phyloP scores from a whole-genome alignment of 2,329 filamentous ascomycete genomes.

The Microdochium paspali region DNA sequence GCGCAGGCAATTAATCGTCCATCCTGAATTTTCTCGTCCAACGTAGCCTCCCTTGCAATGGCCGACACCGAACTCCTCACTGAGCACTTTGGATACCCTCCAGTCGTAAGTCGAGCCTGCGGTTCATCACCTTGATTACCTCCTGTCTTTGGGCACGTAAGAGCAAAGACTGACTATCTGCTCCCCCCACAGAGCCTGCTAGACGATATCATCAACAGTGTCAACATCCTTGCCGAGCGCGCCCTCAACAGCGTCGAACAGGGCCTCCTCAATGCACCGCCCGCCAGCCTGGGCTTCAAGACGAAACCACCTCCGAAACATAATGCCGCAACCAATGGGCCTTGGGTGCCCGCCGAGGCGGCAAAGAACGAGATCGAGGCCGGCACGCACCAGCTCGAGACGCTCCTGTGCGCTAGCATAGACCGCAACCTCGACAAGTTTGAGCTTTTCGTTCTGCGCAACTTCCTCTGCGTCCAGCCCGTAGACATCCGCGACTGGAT shows the following conservation, averaged over 20 bases:
- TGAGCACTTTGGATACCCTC: slow-evolving; percentile 92
- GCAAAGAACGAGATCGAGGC: slow-evolving; percentile 68
- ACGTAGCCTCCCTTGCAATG: slow-evolving; percentile 14
- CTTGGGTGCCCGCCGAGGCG: slow-evolving; percentile 27
- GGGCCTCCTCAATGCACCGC: slow-evolving; percentile 65
- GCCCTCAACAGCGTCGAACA: slow-evolving; percentile 82
- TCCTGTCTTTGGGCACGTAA: slow-evolving; percentile 4
- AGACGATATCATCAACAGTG: slow-evolving; percentile 95
- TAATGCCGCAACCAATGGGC: slow-evolving; percentile 30
- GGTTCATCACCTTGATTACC: slow-evolving; percentile 1
- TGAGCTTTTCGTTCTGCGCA: slow-evolving; percentile 83
- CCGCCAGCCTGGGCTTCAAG: slow-evolving; percentile 73
- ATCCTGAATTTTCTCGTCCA: no score
- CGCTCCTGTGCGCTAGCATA: slow-evolving; percentile 68
- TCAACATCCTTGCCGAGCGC: slow-evolving; percentile 88
- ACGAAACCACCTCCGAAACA: slow-evolving; percentile 21
- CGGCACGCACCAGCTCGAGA: slow-evolving; percentile 78
- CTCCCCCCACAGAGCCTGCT: slow-evolving; percentile 60
- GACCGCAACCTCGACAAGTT: slow-evolving; percentile 81
- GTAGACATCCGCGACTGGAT: slow-evolving; percentile 67
- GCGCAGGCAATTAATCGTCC: no score
- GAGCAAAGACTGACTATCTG: slow-evolving; percentile 5
- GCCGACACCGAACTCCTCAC: slow-evolving; percentile 66
- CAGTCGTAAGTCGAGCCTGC: slow-evolving; percentile 53
- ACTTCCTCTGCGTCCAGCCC: slow-evolving; percentile 62